Evolutionary conservation across 805 yeast species (phyloP).

Genomic region (Saccharomycopsis lassenensis): DNA sequence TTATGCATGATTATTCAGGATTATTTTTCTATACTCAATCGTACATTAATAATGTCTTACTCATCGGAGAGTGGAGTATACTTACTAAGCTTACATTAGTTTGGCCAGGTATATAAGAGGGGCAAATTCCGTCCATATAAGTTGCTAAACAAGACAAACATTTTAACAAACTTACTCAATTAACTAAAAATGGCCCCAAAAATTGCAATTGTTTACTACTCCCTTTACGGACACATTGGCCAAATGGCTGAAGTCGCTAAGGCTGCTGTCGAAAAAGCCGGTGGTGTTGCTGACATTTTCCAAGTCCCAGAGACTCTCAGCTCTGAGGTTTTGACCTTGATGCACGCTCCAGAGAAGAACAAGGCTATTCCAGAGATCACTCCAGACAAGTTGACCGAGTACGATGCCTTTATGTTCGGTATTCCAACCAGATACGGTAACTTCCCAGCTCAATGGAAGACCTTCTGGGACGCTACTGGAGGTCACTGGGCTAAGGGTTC

Average conservation of each 20-base stretch:
- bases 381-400: constrained; percentile 40
- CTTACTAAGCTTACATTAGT: too few species aligned
- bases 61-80: too few species aligned
- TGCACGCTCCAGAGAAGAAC: constrained; percentile 59
- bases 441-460: constrained; percentile 64
- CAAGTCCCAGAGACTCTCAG: constrained; percentile 75
- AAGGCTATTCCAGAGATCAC: constrained; percentile 46
- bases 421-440: constrained; percentile 73
- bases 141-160: too few species aligned
- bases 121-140: too few species aligned
- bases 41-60: too few species aligned
- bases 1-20: too few species aligned
- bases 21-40: too few species aligned
- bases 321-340: constrained; percentile 43
- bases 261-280: constrained; percentile 59
- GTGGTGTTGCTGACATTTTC: constrained; percentile 59
- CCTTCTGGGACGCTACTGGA: constrained; percentile 73
- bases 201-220: constrained; percentile 69
- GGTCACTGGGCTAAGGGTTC: constrained; percentile 65
- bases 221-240: constrained; percentile 71
- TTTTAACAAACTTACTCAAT: background rate
- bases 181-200: constrained; percentile 27
- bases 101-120: too few species aligned
- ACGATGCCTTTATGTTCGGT: constrained; percentile 71
- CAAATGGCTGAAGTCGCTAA: constrained; percentile 58